Evolutionary conservation across 2,329 filamentous ascomycete species (phyloP), one percentile per base, ranked within the genome.

Genomic region (Paecilomyces variotii): DNA sequence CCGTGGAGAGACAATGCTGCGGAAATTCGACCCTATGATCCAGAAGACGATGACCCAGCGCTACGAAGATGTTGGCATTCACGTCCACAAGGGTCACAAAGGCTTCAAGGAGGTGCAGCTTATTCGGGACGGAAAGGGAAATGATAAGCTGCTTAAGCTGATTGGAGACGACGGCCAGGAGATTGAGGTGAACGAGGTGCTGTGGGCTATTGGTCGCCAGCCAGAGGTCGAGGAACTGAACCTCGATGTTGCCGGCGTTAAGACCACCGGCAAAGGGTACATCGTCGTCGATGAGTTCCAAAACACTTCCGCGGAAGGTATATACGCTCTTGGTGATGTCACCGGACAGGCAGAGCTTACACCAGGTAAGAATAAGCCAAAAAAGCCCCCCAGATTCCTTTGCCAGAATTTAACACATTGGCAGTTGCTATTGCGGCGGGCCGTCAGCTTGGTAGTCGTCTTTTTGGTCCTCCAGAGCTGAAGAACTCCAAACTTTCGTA

Each of bases 1-100:
- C 62, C 75, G 79, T 11, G 75, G 76, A 7, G 68, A 80, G 49
- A 75, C 68, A 11, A 79, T 82, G 61, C 66, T 82, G 62, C 72
- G 79, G 61, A 80, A 76, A 61, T 81, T 82, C 63, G 79, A 82
- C 66, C 78, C 78, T 0, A 81, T 81, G 78, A 68, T 82, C 55
- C 78, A 80, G 64, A 70, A 79, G 55, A 81, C 79, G 11, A 76
- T 82, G 74, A 81, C 79, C 11, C 73, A 77, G 57, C 74, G 77
- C 49, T 82, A 82, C 61, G 79, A 80, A 63, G 75, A 77, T 39
- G 67, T 72, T 2, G 80, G 80, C 11, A 71, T 82, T 26, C 72
- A 76, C 35, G 68, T 82, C 19, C 79, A 82, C 69, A 77, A 72
- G 54, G 70, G 75, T 12, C 77, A 78, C 67, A 62, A 72, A 12